phyloP scores from a whole-genome alignment of 2,329 filamentous ascomycete genomes.

The Talaromyces sp. region DNA sequence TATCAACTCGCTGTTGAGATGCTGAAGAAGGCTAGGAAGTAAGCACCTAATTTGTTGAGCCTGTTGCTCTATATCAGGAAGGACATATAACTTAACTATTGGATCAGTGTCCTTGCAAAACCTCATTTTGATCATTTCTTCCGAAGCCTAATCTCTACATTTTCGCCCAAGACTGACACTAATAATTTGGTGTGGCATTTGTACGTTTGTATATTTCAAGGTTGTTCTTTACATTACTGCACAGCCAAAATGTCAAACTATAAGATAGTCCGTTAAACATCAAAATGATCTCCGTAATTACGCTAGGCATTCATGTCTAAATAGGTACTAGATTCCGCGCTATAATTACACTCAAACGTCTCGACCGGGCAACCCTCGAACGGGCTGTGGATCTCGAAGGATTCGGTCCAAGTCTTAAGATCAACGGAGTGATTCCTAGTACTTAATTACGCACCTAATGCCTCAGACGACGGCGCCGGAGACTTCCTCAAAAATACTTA shows the following conservation, averaged over 20 bases:
- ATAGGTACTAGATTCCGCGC: neutral
- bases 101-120: neutral
- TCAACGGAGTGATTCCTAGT: neutral
- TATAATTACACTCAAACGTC: neutral
- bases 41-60: neutral
- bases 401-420: neutral
- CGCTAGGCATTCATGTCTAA: neutral
- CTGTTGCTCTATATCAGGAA: neutral
- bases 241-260: neutral
- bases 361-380: neutral
- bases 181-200: neutral
- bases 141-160: neutral
- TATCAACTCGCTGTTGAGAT: conserved; percentile 31
- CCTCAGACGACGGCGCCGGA: too few species aligned
- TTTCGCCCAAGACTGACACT: neutral
- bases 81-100: neutral
- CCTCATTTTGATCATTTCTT: neutral
- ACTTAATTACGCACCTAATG: neutral
- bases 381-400: neutral
- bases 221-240: neutral
- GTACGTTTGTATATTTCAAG: too few species aligned
- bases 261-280: neutral
- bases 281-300: neutral
- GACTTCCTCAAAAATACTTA: neutral
- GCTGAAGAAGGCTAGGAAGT: conserved; percentile 15